Conservation (phyloP, 1,284 basidiomycete species). For the Ceratobasidium sp. region DNA sequence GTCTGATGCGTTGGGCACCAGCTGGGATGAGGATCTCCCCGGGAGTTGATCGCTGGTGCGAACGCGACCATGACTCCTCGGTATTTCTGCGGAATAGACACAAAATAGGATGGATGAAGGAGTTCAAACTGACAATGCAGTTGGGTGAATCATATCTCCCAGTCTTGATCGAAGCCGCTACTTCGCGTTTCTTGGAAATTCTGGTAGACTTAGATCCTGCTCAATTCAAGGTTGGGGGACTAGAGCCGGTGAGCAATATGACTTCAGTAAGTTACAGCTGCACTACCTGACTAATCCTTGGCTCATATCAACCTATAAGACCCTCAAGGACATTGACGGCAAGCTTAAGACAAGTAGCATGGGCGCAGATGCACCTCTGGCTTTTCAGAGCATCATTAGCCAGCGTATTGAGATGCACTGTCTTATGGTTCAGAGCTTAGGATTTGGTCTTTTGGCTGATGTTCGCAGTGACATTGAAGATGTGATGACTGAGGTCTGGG, state of each 20-base stretch:
- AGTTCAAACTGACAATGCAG: too few relatives aligned
- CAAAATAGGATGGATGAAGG: too few relatives aligned
- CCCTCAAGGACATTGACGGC: background rate
- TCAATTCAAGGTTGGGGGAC: background rate
- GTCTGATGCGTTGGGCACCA: too few relatives aligned
- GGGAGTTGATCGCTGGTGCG: too few relatives aligned
- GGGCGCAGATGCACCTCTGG: background rate
- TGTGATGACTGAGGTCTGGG: conserved; percentile 31
- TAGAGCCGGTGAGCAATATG: background rate
- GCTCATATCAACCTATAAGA: background rate
- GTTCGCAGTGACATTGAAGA: background rate
- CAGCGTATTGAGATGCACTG: conserved; percentile 7
- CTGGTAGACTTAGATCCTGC: background rate
- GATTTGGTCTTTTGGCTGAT: conserved; percentile 13
- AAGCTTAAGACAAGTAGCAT: background rate
- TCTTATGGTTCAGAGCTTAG: conserved; percentile 5
- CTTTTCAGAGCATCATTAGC: conserved; percentile 4
- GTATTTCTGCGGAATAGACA: too few relatives aligned
- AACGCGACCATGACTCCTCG: too few relatives aligned
- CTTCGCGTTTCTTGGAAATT: background rate
- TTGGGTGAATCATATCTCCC: background rate
- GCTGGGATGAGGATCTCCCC: too few relatives aligned
- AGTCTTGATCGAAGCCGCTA: background rate
- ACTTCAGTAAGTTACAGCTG: background rate
- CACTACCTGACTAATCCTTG: too few relatives aligned